Evolutionary conservation across 345 rosid species (phyloP).

Genomic region (Melaleuca quinquenervia): DNA sequence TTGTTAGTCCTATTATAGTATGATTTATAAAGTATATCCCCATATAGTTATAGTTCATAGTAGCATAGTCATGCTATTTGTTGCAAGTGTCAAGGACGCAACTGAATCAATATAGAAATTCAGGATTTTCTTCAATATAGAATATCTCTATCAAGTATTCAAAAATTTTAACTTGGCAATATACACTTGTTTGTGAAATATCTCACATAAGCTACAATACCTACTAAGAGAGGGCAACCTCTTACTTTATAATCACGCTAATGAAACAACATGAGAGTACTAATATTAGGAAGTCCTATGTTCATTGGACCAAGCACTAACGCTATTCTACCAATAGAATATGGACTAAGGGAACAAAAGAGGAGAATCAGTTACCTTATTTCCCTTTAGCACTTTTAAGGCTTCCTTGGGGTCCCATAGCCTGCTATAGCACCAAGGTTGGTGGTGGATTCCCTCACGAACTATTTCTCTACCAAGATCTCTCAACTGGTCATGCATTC

Average conservation of each 20-base stretch:
- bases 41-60: no score
- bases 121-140: no score
- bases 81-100: no score
- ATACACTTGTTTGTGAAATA: neutral
- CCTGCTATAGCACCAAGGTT: neutral
- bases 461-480: conserved; percentile 4
- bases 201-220: neutral
- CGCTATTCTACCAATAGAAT: neutral
- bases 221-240: neutral
- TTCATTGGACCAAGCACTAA: neutral
- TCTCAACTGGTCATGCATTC: neutral
- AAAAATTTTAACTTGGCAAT: no score
- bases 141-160: no score
- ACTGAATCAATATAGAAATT: no score
- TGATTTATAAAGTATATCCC: no score
- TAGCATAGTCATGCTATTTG: no score
- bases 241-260: neutral
- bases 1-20: no score
- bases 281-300: neutral
- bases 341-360: neutral
- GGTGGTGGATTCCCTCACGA: accelerated
- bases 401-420: neutral
- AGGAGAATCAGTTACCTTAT: neutral
- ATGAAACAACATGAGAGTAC: neutral
- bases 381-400: neutral